Percentiles rank a stretch among this genome's conserved stretches.
These are phyloP conservation scores for Calonectria pauciramosa DNA, from an alignment of 2,329 filamentous ascomycete species.

Conservation along the genomic window DNA sequence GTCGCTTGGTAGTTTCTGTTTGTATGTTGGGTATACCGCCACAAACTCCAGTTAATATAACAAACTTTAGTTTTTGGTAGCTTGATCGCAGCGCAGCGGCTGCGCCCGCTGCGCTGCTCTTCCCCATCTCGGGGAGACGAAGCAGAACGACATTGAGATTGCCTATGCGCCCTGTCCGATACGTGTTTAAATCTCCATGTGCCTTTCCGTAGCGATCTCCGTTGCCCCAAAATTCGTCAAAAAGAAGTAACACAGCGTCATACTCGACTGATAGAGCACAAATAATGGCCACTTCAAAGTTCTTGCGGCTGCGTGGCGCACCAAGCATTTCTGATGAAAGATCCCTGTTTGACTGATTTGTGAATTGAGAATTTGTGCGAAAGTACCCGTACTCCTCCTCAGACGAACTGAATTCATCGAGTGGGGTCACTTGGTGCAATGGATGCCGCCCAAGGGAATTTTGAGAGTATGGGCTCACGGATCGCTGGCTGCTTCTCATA, in stretches of 20 bases:
- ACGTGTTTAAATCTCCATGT: slow-evolving; percentile 46
- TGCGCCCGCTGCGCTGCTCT: slow-evolving; percentile 41
- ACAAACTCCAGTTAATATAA: slow-evolving; percentile 56
- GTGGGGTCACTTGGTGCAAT: neutral
- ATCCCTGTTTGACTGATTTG: neutral
- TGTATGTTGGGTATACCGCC: slow-evolving; percentile 50
- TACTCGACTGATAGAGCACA: slow-evolving; percentile 3
- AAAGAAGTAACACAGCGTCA: neutral
- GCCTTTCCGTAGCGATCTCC: slow-evolving; percentile 7
- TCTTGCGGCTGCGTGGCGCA: neutral
- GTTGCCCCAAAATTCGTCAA: slow-evolving; percentile 8
- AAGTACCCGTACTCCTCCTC: neutral
- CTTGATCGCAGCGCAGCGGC: slow-evolving; percentile 49
- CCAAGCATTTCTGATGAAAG: neutral
- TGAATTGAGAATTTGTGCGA: neutral
- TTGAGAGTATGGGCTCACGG: neutral
- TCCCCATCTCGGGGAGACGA: slow-evolving; percentile 47
- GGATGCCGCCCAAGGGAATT: neutral
- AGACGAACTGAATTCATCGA: neutral
- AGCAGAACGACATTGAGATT: slow-evolving; percentile 47
- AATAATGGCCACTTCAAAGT: slow-evolving; percentile 5
- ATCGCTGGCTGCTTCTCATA: neutral
- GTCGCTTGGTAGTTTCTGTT: slow-evolving; percentile 5
- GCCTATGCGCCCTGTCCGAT: slow-evolving; percentile 47
- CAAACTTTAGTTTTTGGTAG: slow-evolving; percentile 50